Conservation (phyloP, 257 asterid genomes). For the Catharanthus roseus region DNA sequence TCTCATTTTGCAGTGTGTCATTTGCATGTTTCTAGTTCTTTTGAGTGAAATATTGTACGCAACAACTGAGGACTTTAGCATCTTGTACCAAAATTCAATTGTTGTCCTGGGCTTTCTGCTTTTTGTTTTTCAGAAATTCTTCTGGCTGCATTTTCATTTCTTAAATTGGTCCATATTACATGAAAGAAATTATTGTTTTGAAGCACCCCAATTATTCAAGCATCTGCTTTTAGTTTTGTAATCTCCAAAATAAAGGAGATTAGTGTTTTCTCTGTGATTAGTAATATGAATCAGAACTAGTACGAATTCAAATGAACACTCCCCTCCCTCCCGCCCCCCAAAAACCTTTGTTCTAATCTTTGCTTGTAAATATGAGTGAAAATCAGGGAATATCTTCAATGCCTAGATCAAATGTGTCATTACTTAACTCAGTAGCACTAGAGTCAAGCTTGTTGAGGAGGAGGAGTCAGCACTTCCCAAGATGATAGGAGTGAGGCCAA, state of each 20-base stretch:
- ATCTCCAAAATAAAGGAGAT: not conserved
- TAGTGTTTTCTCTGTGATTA: not conserved
- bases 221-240: not conserved
- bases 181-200: not conserved
- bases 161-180: not conserved
- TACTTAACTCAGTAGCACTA: no score
- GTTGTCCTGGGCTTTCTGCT: not conserved
- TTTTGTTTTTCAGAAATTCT: not conserved
- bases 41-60: not conserved
- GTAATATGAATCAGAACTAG: not conserved
- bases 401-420: no score
- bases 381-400: no score
- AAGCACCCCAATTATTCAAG: not conserved
- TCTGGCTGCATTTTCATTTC: not conserved
- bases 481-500: no score
- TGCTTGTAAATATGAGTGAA: not conserved
- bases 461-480: no score
- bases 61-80: not conserved
- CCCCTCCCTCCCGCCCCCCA: no score
- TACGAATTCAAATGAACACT: not conserved
- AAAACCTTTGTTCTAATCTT: not conserved
- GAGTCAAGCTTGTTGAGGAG: no score
- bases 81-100: not conserved
- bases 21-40: not conserved
- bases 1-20: not conserved